These are phyloP conservation scores for Aspergillus spinulosporus DNA, from an alignment of 2,329 filamentous ascomycete genomes.

Conservation along the genomic window DNA sequence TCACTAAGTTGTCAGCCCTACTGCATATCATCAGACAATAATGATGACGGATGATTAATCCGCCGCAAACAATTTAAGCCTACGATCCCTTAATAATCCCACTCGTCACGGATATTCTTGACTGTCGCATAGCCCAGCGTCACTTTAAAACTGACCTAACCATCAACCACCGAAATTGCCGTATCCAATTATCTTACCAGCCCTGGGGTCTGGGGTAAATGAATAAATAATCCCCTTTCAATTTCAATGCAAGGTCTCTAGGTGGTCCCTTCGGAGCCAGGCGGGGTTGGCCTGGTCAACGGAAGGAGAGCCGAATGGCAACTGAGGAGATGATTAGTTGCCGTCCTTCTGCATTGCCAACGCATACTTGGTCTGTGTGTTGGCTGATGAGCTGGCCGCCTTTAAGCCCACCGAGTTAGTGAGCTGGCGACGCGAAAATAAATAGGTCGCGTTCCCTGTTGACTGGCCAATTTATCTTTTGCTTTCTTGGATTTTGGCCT, in stretches of 20 bases:
- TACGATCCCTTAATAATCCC: background rate
- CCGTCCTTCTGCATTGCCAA: constrained; percentile 33
- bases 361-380: constrained; percentile 34
- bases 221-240: background rate
- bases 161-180: background rate
- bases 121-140: background rate
- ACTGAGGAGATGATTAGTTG: constrained; percentile 25
- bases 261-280: constrained; percentile 6
- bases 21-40: background rate
- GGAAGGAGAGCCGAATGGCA: constrained; percentile 2
- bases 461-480: background rate
- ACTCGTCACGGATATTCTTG: too few species aligned
- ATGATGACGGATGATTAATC: background rate
- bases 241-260: constrained; percentile 5
- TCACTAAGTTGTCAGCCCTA: background rate
- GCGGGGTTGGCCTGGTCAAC: constrained; percentile 22
- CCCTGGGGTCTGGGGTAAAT: background rate
- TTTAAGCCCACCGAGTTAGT: background rate
- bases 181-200: background rate
- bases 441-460: constrained; percentile 16
- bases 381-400: constrained; percentile 10
- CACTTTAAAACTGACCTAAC: background rate
- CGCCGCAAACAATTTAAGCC: background rate
- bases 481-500: too few species aligned
- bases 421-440: constrained; percentile 15